phyloP scores from a whole-genome alignment of 2,329 filamentous ascomycete genomes.

The Metarhizium robertsii region DNA sequence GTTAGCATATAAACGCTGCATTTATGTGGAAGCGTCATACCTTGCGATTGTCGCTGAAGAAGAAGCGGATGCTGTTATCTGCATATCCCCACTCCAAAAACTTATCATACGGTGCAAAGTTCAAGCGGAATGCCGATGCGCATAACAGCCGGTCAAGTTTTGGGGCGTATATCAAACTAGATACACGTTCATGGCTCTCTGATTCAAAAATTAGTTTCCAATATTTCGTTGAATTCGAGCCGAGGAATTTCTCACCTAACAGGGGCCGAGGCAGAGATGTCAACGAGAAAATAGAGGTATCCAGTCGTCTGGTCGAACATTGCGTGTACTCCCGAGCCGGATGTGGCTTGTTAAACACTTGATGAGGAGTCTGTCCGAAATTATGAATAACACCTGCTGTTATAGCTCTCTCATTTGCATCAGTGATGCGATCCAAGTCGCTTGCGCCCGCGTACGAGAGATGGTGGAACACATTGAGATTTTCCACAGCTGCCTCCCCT shows the following conservation, averaged over 20 bases:
- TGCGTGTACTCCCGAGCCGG: conserved; percentile 61
- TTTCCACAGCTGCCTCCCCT: conserved; percentile 84
- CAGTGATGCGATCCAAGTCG: conserved; percentile 82
- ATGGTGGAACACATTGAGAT: conserved; percentile 91
- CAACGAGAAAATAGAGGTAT: conserved; percentile 67
- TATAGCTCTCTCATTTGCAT: conserved; percentile 76
- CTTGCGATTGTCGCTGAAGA: conserved; percentile 72
- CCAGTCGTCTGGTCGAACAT: conserved; percentile 59
- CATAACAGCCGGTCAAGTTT: conserved; percentile 79
- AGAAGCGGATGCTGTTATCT: conserved; percentile 88
- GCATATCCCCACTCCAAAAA: conserved; percentile 95
- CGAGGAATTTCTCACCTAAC: conserved; percentile 39
- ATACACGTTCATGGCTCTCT: conserved; percentile 68
- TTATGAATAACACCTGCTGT: conserved; percentile 97
- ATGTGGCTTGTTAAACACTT: conserved; percentile 80
- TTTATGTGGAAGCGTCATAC: conserved; percentile 22
- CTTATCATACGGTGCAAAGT: conserved; percentile 85
- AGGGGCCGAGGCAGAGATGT: conserved; percentile 71
- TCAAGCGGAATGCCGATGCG: conserved; percentile 73
- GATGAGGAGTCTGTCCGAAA: conserved; percentile 94
- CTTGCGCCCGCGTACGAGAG: conserved; percentile 91
- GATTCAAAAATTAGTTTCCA: background rate
- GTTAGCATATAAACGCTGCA: conserved; percentile 16
- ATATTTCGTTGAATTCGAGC: background rate
- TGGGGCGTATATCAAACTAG: conserved; percentile 66